Percentiles rank a stretch among this genome's conserved stretches.
Evolutionary conservation across 177 flowering plant genomes (phyloP).

Genomic region (Vitis hybrid): DNA sequence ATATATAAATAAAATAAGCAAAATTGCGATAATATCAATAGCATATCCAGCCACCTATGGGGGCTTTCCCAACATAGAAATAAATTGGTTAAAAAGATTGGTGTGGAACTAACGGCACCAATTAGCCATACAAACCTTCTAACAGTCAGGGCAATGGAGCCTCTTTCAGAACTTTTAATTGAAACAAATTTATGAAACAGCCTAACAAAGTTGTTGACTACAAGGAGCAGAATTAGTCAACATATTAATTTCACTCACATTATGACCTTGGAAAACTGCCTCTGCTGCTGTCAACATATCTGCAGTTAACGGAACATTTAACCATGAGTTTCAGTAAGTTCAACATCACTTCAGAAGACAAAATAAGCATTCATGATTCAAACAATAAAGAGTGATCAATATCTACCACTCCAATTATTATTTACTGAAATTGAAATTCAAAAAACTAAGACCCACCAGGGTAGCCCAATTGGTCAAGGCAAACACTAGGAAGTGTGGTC

Average conservation of each 20-base stretch:
- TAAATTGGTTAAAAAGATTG: background rate
- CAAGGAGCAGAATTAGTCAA: background rate
- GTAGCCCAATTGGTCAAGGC: too few species aligned
- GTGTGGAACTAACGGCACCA: background rate
- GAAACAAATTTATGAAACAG: background rate
- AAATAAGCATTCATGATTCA: background rate
- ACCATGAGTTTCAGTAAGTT: background rate
- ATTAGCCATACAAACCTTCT: background rate
- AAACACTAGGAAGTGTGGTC: too few species aligned
- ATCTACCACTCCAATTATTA: too few species aligned
- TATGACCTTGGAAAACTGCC: constrained; percentile 53
- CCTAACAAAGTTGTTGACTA: background rate
- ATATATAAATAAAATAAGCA: background rate
- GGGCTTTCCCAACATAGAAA: background rate
- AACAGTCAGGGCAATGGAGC: background rate
- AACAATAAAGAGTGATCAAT: too few species aligned
- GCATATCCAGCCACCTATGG: background rate
- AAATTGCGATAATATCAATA: background rate
- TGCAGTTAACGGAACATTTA: constrained; percentile 31
- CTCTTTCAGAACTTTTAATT: background rate
- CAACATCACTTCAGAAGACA: background rate
- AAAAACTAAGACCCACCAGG: too few species aligned
- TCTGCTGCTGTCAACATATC: constrained; percentile 80
- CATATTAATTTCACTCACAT: constrained; percentile 47
- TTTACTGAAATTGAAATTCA: too few species aligned